Base-by-base conservation (phyloP, 352 stramenopile species). In the Albugo candida region DNA sequence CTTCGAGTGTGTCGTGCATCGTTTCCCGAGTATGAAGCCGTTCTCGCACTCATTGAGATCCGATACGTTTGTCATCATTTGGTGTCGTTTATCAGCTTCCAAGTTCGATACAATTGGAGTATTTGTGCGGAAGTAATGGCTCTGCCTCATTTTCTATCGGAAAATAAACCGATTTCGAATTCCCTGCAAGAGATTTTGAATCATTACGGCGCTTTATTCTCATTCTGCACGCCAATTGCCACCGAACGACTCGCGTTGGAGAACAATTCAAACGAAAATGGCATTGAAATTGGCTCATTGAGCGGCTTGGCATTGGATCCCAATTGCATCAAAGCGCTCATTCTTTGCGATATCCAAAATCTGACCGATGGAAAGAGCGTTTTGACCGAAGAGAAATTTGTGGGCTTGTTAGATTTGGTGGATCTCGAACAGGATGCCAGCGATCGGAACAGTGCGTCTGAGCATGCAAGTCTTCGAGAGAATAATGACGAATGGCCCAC, bases 21-120 rank as follows among this genome's bases (percentile, higher is more conserved):
- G 2, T 88, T 88, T 35, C 76, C 78, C 14, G 59, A 64, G 35
- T 80, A 78, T 49, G 65, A 58, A 6, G 61, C 82, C 41, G 58
- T 83, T 14, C 54, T 84, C 4, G 69, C 71, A 19, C 53, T 92
- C 6, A 68, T 88, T 38, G 78, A 92, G 49, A 62, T 87, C 2
- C 70, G 78, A 11, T 92, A 83, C 27, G 78, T 87, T 2, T 81
- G 69, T 34, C 78, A 92, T 40, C 75, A 92, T 31, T 61, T 87
- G 41, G 64, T 74, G 5, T 64, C 67, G 2, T 81, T 84, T 45
- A 60, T 68, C 8, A 71, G 59, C n/a, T 57, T 48, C 13, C 61
- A 75, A 21, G 71, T 78, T 36, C 57, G 60, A 44, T 86, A 88
- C 57, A 63, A 64, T 17, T 92, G 78, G 78, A 73, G 85, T 47